Evolutionary conservation across 306 rosid species (phyloP).

Genomic region (Alnus glutinosa): DNA sequence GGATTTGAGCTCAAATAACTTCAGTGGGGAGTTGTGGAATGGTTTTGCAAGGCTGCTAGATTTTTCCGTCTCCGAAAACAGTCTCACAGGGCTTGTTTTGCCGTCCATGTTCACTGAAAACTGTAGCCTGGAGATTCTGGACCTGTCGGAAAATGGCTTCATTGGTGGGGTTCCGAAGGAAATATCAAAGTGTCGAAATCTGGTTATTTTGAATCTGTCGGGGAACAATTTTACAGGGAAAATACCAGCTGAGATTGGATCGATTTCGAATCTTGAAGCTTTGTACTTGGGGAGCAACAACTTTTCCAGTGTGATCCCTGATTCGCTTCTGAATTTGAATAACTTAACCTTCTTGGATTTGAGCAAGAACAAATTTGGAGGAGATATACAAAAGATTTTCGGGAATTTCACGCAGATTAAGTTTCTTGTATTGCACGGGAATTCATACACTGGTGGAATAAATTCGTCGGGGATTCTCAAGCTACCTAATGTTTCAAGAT

Average conservation of each 20-base stretch:
- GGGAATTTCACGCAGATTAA: slow-evolving; percentile 67
- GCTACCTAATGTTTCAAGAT: slow-evolving; percentile 51
- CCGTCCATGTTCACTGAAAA: slow-evolving; percentile 40
- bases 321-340: slow-evolving; percentile 54
- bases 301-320: slow-evolving; percentile 66
- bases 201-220: slow-evolving; percentile 55
- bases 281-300: slow-evolving; percentile 75
- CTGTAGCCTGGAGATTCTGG: slow-evolving; percentile 62
- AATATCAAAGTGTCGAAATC: slow-evolving; percentile 59
- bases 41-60: slow-evolving; percentile 52
- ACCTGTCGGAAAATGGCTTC: slow-evolving; percentile 67
- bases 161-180: slow-evolving; percentile 54
- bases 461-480: slow-evolving; percentile 65
- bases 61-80: slow-evolving; percentile 75
- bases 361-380: slow-evolving; percentile 67
- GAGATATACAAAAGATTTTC: slow-evolving; percentile 66
- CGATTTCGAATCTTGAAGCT: slow-evolving; percentile 46
- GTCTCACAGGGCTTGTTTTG: slow-evolving; percentile 50
- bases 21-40: slow-evolving; percentile 66
- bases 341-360: slow-evolving; percentile 79
- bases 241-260: slow-evolving; percentile 70
- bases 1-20: slow-evolving; percentile 79
- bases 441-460: slow-evolving; percentile 69
- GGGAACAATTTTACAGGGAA: slow-evolving; percentile 57
- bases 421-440: slow-evolving; percentile 69